Evolutionary conservation across 2,329 filamentous ascomycete species (phyloP), one percentile per base, ranked within the genome.

Genomic region (Magnaporthales sp.): DNA sequence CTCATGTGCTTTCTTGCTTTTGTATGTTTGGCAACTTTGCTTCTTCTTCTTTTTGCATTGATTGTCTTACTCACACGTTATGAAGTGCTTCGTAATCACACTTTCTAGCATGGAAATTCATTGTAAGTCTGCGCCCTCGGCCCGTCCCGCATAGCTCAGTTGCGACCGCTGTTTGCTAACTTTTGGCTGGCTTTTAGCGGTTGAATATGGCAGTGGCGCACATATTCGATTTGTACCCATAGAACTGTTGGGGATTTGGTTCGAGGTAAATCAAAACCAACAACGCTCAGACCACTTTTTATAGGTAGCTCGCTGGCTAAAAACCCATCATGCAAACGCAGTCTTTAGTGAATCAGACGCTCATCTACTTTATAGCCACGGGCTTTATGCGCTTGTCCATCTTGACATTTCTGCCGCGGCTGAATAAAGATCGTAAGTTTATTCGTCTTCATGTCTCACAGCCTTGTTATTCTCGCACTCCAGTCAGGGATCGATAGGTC

Each of bases 351-450:
- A 69, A 68, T 32, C 71, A 72, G 63, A 71, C 66, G 9, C 67
- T 74, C 15, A 30, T 76, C 30, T 75, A 75, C 68, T 75, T 78
- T 66, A 71, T 75, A 67, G 71, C 68, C 2, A 72, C 75, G 1
- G 75, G 74, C 19, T 67, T 75, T 4, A 72, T 77, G 27, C 71
- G 76, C 61, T 65, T 78, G 19, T 72, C 76, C 2, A 75, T 79
- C 32, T 70, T 75, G 9, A 73, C 74, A 7, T 77, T 78, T 67
- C 68, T 78, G 13, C 73, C 74, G 10, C 73, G 76, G n/a, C 70
- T 78, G 15, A 70, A 69, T 62, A 74, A 73, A 68, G 74, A 77
- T 22, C 73, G 77, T 77, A 71, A 70, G 74, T 62, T n/a, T 13
- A 46, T 46, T 3, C 4, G 19, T 38, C 6, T 38, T 6, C 38